Base-by-base conservation (phyloP, 1,139 yeast genomes). In the Pneumocystis murina region DNA sequence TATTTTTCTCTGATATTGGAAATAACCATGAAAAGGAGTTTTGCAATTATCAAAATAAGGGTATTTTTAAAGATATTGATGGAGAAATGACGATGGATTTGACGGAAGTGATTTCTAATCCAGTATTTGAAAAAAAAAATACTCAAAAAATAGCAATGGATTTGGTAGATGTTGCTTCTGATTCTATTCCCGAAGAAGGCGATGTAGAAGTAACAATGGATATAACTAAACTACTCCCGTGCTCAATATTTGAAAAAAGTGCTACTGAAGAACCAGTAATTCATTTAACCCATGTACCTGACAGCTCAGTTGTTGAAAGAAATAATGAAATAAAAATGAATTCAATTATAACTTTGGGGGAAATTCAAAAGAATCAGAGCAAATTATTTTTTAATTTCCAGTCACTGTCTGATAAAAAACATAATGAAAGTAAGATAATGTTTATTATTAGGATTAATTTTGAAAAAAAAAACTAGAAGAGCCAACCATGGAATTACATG, bases 1-100 rank as follows among this genome's bases (percentile, higher is more conserved):
- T 8, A 24, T 14, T 12, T 48, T 17, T 3, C 12, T 12, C 16
- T 24, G 33, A 48, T 20, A 24, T 24, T 48, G 33, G 28, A 24
- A 24, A 12, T 24, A 20, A 6, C 17, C 17, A 14, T 48, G 30
- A 6, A 12, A 2, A 24, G 4, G 33, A 24, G 2, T 24, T 14
- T 14, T 4, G 12, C 58, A 12, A 40, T 41, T 14, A 41, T 40
- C 2, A 43, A 43, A 10, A 36, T 17, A 39, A 43, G 10, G 12
- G 17, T 54, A n/a, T 55, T 38, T 35, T 35, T 17, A 62, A 54
- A 24, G 62, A 61, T 38, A 55, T 43, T 35, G 65, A 64, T 38
- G 67, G 65, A 41, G 70, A 68, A 28, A 64, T 65, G 43, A 68
- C 69, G 3, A 68, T 68, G 69, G 70, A 68, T 33, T 60, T 68